These are phyloP conservation scores for Calonectria montana DNA, from an alignment of 2,329 filamentous ascomycete species.

Conservation along the genomic window DNA sequence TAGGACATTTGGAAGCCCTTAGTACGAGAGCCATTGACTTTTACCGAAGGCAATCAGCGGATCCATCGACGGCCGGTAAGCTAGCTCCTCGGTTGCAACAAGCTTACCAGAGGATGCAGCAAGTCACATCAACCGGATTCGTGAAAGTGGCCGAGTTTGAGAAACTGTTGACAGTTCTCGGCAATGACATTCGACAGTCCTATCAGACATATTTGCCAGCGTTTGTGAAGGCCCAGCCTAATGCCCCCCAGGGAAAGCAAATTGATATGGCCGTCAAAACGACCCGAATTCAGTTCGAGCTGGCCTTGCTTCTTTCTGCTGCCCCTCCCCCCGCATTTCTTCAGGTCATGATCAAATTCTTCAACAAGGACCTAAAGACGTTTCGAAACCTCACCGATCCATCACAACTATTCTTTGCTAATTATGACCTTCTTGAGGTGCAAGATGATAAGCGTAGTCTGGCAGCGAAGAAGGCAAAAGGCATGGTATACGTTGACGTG, in stretches of 20 bases:
- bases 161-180: constrained; percentile 64
- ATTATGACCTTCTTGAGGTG: constrained; percentile 77
- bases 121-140: constrained; percentile 61
- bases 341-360: constrained; percentile 72
- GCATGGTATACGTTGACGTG: constrained; percentile 59
- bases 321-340: constrained; percentile 60
- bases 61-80: constrained; percentile 51
- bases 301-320: constrained; percentile 62
- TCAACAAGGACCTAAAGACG: constrained; percentile 67
- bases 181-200: constrained; percentile 60
- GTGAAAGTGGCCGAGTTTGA: constrained; percentile 73
- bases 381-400: constrained; percentile 72
- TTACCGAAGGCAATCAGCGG: constrained; percentile 60
- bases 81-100: constrained; percentile 64
- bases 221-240: constrained; percentile 58
- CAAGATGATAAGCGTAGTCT: constrained; percentile 66
- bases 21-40: constrained; percentile 62
- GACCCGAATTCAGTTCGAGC: constrained; percentile 62
- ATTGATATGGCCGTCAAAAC: constrained; percentile 58
- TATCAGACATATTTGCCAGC: constrained; percentile 60
- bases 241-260: constrained; percentile 56
- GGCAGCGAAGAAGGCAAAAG: constrained; percentile 49
- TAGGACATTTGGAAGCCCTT: constrained; percentile 66
- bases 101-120: constrained; percentile 66
- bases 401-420: constrained; percentile 76